Evolutionary conservation across 1,284 basidiomycete species (phyloP).

Genomic region (Tranzscheliella williamsii): DNA sequence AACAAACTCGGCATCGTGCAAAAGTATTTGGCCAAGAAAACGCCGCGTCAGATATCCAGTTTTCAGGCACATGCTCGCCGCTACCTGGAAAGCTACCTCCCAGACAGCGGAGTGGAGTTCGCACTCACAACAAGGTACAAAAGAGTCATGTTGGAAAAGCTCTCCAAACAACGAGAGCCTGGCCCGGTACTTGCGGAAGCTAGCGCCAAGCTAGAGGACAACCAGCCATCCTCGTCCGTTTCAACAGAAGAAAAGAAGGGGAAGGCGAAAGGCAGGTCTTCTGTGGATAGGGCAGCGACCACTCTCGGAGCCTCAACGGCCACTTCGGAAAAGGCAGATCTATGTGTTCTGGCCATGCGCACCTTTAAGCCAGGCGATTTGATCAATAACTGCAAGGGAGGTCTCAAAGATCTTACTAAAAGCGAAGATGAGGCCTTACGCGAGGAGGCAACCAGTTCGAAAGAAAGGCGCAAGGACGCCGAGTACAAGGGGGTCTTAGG

Average conservation of each 20-base stretch:
- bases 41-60: constrained; percentile 40
- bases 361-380: constrained; percentile 72
- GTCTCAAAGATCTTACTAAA: constrained; percentile 59
- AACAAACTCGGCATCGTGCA: constrained; percentile 48
- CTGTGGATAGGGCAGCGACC: constrained; percentile 34
- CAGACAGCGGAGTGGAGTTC: constrained; percentile 57
- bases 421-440: constrained; percentile 61
- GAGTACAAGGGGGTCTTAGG: constrained; percentile 67
- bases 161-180: constrained; percentile 6
- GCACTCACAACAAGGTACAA: constrained; percentile 56
- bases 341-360: constrained; percentile 83
- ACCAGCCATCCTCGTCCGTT: constrained; percentile 3
- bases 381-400: constrained; percentile 73
- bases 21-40: constrained; percentile 49
- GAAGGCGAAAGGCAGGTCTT: constrained; percentile 26
- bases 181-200: constrained; percentile 12
- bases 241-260: constrained; percentile 10
- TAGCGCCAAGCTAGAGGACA: constrained; percentile 17
- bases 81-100: constrained; percentile 58
- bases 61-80: constrained; percentile 50
- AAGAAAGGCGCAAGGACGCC: constrained; percentile 36
- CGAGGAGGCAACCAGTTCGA: constrained; percentile 73
- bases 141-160: constrained; percentile 41
- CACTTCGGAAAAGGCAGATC: constrained; percentile 74
- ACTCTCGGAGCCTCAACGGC: constrained; percentile 32